Base-by-base conservation (phyloP, 2,329 filamentous ascomycete genomes). In the Laburnicola sp. region DNA sequence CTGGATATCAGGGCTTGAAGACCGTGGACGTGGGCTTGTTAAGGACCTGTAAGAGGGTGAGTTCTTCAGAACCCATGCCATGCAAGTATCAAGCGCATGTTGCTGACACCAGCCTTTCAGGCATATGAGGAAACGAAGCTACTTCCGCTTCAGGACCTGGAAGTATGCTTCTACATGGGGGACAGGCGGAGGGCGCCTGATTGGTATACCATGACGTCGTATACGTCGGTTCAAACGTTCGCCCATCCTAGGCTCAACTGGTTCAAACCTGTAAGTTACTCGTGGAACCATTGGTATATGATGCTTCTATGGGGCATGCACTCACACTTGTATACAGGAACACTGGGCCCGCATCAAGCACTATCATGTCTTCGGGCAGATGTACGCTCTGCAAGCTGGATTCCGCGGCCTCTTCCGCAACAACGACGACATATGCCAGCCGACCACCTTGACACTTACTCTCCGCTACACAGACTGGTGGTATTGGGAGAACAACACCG, bases 401-500 rank as follows among this genome's bases (percentile, higher is more conserved):
- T 32, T 53, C 9, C 4, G 7, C 11, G n/a, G 23, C 26, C 45
- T 56, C 41, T 56, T 56, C 44, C 21, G 16, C 27, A 23, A 27
- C n/a, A 8, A 27, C 3, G 57, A 53, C 0, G 47, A 62, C 9
- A 69, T 32, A 8, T 38, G 79, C 28, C 51, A 60, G 5, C 76
- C 77, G 0, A 65, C 62, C 1, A 58, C 52, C 2, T 44, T 81
- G 1, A 77, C 72, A 0, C 58, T 82, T 8, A 81, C 78, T 0
- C 71, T 82, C 6, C 74, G 78, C 0, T 79, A 81, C 50, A 72
- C 77, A 2, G 79, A 81, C 53, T 80, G 77, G 69, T 80, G 76
- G 75, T 64, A 91, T 71, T 97, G 92, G 92, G 95, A 93, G 78
- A 90, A 96, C 71, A 92, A 97, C 78, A 96, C 96, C 84, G 91